Conservation (phyloP, 2,329 filamentous ascomycete genomes). For the Raffaelea arxii region DNA sequence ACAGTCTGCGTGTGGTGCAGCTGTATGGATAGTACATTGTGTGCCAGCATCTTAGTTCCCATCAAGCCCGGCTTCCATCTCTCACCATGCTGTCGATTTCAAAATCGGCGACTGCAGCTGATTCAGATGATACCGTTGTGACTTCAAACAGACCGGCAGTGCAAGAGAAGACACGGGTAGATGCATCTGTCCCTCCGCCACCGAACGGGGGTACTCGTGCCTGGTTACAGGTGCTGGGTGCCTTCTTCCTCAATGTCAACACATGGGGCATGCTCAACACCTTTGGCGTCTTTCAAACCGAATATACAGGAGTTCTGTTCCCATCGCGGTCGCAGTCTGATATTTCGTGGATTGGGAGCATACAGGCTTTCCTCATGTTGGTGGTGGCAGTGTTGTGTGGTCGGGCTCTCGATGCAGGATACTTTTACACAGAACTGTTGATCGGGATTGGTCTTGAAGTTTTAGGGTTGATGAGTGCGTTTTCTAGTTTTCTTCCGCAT, state of each 20-base stretch:
- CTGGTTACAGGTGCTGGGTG: constrained; percentile 31
- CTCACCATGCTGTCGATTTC: too few species aligned
- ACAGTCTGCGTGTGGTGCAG: too few species aligned
- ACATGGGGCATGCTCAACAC: constrained; percentile 31
- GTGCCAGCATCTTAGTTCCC: too few species aligned
- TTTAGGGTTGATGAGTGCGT: constrained; percentile 31
- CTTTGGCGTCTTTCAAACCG: constrained; percentile 37
- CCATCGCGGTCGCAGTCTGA: constrained; percentile 18
- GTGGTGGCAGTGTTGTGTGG: constrained; percentile 29
- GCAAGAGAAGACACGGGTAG: too few species aligned
- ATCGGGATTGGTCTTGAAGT: constrained; percentile 31
- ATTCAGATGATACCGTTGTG: too few species aligned
- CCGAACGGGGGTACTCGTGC: constrained; percentile 27
- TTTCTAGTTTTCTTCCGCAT: too few species aligned
- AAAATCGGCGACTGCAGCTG: too few species aligned
- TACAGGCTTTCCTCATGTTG: constrained; percentile 31
- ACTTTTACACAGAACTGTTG: constrained; percentile 28
- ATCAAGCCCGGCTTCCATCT: too few species aligned
- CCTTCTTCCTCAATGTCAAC: constrained; percentile 23
- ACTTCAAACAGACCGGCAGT: too few species aligned
- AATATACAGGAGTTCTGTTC: constrained; percentile 29
- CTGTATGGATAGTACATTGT: too few species aligned
- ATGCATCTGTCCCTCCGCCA: too few species aligned
- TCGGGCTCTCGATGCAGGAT: constrained; percentile 31
- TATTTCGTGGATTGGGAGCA: constrained; percentile 32